Evolutionary conservation across 1,284 basidiomycete genomes (phyloP).

Genomic region (Lentinula novae-zelandiae): DNA sequence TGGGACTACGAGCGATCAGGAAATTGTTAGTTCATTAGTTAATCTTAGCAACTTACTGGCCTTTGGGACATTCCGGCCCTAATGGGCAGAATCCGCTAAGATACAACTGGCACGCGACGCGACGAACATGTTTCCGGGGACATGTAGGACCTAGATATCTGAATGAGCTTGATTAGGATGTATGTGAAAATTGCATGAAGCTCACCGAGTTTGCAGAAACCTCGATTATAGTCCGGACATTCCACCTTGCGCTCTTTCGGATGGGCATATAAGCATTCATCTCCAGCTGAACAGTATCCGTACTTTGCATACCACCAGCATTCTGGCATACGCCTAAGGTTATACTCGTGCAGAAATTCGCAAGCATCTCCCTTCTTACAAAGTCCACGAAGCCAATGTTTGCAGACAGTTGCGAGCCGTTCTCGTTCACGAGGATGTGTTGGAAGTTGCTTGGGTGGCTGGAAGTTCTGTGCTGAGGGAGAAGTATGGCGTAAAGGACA

Average conservation of each 20-base stretch:
- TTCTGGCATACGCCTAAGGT: constrained; percentile 97
- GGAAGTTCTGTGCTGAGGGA: constrained; percentile 85
- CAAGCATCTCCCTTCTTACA: constrained; percentile 99
- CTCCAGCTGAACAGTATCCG: constrained; percentile 96
- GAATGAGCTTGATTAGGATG: constrained; percentile 10
- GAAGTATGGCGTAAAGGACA: constrained; percentile 90
- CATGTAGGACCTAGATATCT: constrained; percentile 72
- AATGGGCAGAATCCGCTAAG: constrained; percentile 95
- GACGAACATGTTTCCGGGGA: constrained; percentile 89
- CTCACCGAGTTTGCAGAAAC: constrained; percentile 90
- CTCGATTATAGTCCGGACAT: constrained; percentile 93
- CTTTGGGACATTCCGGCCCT: constrained; percentile 85
- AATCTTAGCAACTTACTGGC: constrained; percentile 69
- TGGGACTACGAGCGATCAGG: constrained; percentile 50
- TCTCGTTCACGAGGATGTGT: constrained; percentile 83
- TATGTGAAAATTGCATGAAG: constrained; percentile 11
- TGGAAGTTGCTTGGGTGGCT: constrained; percentile 77
- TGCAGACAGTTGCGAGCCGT: constrained; percentile 93
- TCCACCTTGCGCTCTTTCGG: constrained; percentile 92
- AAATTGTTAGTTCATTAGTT: constrained; percentile 13
- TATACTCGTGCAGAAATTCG: constrained; percentile 99
- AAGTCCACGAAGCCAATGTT: constrained; percentile 97
- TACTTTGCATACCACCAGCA: constrained; percentile 99
- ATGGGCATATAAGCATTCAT: constrained; percentile 98
- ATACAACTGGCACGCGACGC: constrained; percentile 89